Evolutionary conservation across 169 alveolate species (phyloP), one percentile per base, ranked within the genome.

Genomic region (Theileria orientalis): DNA sequence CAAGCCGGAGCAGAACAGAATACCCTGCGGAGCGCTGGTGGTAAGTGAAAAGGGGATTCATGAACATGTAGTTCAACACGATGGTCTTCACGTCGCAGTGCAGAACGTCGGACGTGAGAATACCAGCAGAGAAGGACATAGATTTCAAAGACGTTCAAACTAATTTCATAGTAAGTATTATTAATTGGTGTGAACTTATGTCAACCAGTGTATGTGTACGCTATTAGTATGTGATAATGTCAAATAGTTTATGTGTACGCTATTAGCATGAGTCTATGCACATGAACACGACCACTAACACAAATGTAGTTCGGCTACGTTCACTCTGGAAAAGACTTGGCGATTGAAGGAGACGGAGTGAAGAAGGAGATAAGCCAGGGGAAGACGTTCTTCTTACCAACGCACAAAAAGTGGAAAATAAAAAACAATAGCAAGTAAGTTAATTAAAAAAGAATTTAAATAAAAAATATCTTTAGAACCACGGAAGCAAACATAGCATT

Each of bases 241-340:
- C n/a, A n/a, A n/a, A n/a, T n/a, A n/a, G n/a, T n/a, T n/a, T n/a
- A n/a, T n/a, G n/a, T n/a, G n/a, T n/a, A n/a, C n/a, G n/a, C n/a
- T n/a, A n/a, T n/a, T n/a, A n/a, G n/a, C n/a, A n/a, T n/a, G n/a
- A n/a, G n/a, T n/a, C n/a, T n/a, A n/a, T n/a, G n/a, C n/a, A n/a
- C n/a, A n/a, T n/a, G n/a, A n/a, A n/a, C n/a, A n/a, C n/a, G n/a
- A n/a, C n/a, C n/a, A n/a, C n/a, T n/a, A n/a, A n/a, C n/a, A n/a
- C n/a, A n/a, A n/a, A 32, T 61, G 68, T 67, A 77, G 86, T 68
- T 74, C 52, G 87, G 83, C 35, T 79, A 62, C 42, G 71, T 79
- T 25, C 69, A 57, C 47, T 11, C 69, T 37, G 87, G 87, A 1
- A 76, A 67, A 21, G 8, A 61, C 25, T 57, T 79, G 23, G 49